A percentile compares a stretch with the other conserved stretches of the same genome.
Conservation (phyloP, 1,284 basidiomycete species). For the Schizophyllum commune region DNA sequence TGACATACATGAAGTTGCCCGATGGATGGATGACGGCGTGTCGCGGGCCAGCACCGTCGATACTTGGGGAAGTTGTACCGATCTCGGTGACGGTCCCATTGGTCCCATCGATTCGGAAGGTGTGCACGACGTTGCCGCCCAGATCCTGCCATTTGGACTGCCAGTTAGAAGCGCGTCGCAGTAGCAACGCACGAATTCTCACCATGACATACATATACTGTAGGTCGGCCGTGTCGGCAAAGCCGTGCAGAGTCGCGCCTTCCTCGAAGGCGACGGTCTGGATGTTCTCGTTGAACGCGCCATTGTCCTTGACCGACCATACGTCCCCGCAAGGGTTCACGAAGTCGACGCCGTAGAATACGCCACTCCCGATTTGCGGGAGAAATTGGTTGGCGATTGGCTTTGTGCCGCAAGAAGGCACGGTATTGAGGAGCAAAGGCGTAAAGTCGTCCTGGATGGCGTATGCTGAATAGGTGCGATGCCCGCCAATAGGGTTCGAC, state of each 20-base stretch:
- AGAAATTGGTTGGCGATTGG: slow-evolving; percentile 16
- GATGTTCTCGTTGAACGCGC: slow-evolving; percentile 9
- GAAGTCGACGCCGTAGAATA: slow-evolving; percentile 15
- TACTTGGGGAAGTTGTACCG: background rate
- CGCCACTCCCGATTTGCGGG: slow-evolving; percentile 4
- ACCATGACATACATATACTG: slow-evolving; percentile 14
- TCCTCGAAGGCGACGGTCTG: slow-evolving; percentile 10
- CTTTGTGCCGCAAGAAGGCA: slow-evolving; percentile 14
- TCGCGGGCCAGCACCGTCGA: slow-evolving; percentile 11
- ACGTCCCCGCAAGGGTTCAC: slow-evolving; percentile 14
- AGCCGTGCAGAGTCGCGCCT: slow-evolving; percentile 14
- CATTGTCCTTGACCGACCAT: slow-evolving; percentile 11
- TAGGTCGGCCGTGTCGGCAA: slow-evolving; percentile 12
- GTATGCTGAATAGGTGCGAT: slow-evolving; percentile 13
- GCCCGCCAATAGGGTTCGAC: slow-evolving; percentile 12
- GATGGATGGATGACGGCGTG: slow-evolving; percentile 10
- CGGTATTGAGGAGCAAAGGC: slow-evolving; percentile 10
- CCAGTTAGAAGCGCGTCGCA: too few relatives aligned
- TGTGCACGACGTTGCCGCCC: slow-evolving; percentile 9
- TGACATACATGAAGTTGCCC: slow-evolving; percentile 12
- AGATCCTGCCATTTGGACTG: slow-evolving; percentile 3
- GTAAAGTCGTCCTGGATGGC: slow-evolving; percentile 12
- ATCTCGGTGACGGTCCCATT: slow-evolving; percentile 3
- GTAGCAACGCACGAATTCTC: too few relatives aligned
- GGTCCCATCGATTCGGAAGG: slow-evolving; percentile 3